A percentile compares a stretch with the other conserved stretches of the same genome.
Evolutionary conservation across 495 filamentous ascomycete genomes (phyloP).

Genomic region (Penicillium arizonense): DNA sequence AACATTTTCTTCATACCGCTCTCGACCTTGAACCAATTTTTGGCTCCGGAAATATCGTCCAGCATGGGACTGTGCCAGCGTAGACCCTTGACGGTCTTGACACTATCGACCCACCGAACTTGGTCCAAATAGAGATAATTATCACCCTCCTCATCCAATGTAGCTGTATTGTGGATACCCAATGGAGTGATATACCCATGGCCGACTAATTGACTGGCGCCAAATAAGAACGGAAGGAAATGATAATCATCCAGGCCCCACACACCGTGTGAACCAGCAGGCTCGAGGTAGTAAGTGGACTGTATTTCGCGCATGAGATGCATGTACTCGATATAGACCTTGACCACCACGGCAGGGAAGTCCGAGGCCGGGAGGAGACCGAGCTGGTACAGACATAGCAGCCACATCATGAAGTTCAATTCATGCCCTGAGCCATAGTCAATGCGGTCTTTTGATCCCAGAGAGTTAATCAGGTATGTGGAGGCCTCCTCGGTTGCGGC

Average conservation of each 20-base stretch:
- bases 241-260: conserved; percentile 98
- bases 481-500: conserved; percentile 67
- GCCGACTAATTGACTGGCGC: conserved; percentile 83
- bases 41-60: conserved; percentile 93
- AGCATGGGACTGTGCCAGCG: conserved; percentile 98
- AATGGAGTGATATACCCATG: conserved; percentile 86
- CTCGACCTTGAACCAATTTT: conserved; percentile 90
- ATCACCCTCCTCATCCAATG: conserved; percentile 79
- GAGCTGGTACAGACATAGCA: conserved; percentile 87
- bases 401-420: conserved; percentile 92
- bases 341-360: conserved; percentile 70
- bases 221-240: conserved; percentile 95
- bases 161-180: conserved; percentile 79
- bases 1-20: conserved; percentile 97
- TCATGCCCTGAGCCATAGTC: conserved; percentile 98
- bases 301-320: conserved; percentile 80
- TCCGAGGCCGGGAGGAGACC: conserved; percentile 57
- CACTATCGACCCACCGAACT: conserved; percentile 89
- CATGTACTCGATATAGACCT: conserved; percentile 78
- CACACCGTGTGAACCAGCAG: conserved; percentile 91
- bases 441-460: conserved; percentile 84
- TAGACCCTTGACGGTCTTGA: conserved; percentile 93
- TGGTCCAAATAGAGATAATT: conserved; percentile 90
- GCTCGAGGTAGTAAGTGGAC: conserved; percentile 90
- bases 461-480: conserved; percentile 76